These are phyloP conservation scores for Pyrenula massariospora DNA, from an alignment of 495 filamentous ascomycete genomes.

Conservation along the genomic window DNA sequence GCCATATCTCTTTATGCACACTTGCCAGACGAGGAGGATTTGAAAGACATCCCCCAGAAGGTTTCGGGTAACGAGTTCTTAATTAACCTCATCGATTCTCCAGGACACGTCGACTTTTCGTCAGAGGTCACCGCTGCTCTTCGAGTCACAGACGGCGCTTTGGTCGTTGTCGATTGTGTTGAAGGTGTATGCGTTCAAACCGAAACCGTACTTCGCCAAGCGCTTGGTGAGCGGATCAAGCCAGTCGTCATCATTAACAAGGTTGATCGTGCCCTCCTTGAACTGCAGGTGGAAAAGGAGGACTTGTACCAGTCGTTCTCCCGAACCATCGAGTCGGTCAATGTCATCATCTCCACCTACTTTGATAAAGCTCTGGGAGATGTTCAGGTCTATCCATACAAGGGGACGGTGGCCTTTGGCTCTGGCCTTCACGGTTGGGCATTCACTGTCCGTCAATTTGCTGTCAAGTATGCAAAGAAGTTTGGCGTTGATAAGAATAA, in stretches of 20 bases:
- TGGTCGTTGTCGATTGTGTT: slow-evolving; percentile 98
- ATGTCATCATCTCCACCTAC: slow-evolving; percentile 99
- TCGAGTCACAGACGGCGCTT: slow-evolving; percentile 98
- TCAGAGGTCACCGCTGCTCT: slow-evolving; percentile 99
- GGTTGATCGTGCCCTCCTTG: slow-evolving; percentile 97
- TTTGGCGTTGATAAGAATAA: slow-evolving; percentile 98
- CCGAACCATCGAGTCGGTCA: slow-evolving; percentile 98
- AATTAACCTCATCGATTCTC: slow-evolving; percentile 99
- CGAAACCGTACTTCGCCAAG: slow-evolving; percentile 98
- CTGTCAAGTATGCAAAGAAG: slow-evolving; percentile 94
- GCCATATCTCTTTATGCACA: slow-evolving; percentile 96
- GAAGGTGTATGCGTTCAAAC: slow-evolving; percentile 99
- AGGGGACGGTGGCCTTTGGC: slow-evolving; percentile 95
- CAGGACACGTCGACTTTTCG: slow-evolving; percentile 99
- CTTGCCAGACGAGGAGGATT: slow-evolving; percentile 68
- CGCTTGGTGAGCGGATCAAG: slow-evolving; percentile 99
- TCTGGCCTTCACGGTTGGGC: slow-evolving; percentile 99
- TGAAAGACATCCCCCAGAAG: slow-evolving; percentile 90
- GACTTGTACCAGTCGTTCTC: slow-evolving; percentile 99
- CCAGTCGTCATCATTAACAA: slow-evolving; percentile 99
- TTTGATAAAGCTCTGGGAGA: slow-evolving; percentile 95
- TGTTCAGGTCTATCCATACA: slow-evolving; percentile 92
- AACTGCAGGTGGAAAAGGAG: slow-evolving; percentile 96
- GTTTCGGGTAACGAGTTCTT: slow-evolving; percentile 89
- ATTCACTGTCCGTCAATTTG: slow-evolving; percentile 99